Percentiles rank a stretch among this genome's conserved stretches.
phyloP scores from a whole-genome alignment of 257 asterid species.

The Penstemon newberryi region DNA sequence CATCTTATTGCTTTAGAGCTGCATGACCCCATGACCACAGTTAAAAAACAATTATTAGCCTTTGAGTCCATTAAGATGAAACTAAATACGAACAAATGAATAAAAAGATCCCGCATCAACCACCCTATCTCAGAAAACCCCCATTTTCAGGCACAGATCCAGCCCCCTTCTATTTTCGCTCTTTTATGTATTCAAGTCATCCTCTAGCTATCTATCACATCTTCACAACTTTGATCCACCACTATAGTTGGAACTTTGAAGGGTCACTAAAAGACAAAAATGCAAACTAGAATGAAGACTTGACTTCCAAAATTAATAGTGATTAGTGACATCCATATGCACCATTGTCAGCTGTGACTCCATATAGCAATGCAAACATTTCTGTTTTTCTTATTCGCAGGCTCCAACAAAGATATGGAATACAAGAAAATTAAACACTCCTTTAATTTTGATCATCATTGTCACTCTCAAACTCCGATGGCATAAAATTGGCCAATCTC shows the following conservation, averaged over 20 bases:
- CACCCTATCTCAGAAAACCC: too few species aligned
- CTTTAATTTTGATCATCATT: too few species aligned
- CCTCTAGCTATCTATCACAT: not conserved
- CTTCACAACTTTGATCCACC: constrained; percentile 1
- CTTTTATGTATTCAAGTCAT: too few species aligned
- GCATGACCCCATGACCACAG: constrained; percentile 5
- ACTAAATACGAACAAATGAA: not conserved
- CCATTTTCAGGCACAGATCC: too few species aligned
- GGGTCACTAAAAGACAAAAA: not conserved
- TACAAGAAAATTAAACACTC: not conserved
- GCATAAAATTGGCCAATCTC: too few species aligned
- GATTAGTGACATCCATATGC: not conserved
- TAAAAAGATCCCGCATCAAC: not conserved
- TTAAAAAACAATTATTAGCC: not conserved
- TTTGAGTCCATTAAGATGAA: not conserved
- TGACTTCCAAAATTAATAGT: not conserved
- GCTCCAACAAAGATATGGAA: not conserved
- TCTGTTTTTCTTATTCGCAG: not conserved
- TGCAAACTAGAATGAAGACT: not conserved
- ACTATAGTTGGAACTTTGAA: not conserved
- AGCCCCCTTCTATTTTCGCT: too few species aligned
- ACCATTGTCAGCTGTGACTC: not conserved
- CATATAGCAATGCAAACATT: not conserved
- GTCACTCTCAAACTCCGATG: not conserved
- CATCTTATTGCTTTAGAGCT: not conserved